These are phyloP conservation scores for Gossypium longicalyx DNA, from an alignment of 345 rosid genomes.

Conservation along the genomic window DNA sequence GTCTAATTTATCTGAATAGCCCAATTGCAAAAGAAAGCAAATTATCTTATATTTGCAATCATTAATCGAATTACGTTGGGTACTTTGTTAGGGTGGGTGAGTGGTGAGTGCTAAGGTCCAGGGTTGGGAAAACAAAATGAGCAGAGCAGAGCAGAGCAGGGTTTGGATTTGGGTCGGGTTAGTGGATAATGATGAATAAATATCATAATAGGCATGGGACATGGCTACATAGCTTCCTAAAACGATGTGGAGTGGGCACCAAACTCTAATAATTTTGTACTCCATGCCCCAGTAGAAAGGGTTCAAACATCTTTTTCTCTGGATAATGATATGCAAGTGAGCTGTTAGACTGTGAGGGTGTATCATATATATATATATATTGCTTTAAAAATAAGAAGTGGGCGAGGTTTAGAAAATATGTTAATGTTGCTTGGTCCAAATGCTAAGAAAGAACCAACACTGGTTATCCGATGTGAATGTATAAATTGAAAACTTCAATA, in stretches of 20 bases:
- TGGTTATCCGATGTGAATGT: too few species aligned
- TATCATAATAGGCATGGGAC: slow-evolving; percentile 17
- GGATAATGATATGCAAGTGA: neutral
- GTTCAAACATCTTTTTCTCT: slow-evolving; percentile 20
- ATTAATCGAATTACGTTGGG: neutral
- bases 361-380: neutral
- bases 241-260: slow-evolving; percentile 20
- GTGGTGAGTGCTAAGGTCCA: too few species aligned
- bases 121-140: too few species aligned
- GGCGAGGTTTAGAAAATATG: neutral
- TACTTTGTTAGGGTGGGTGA: neutral
- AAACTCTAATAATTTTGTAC: slow-evolving; percentile 14
- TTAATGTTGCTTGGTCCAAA: too few species aligned
- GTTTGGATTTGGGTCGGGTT: neutral
- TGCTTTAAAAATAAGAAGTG: neutral
- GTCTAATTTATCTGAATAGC: neutral
- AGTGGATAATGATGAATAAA: neutral
- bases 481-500: too few species aligned
- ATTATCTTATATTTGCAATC: neutral
- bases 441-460: too few species aligned
- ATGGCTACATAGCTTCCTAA: neutral
- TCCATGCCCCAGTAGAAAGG: slow-evolving; percentile 7
- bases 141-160: too few species aligned
- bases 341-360: neutral
- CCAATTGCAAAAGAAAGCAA: neutral